Conservation (phyloP, 139 green algal genomes). For the Chlamydomonas sphaeroides region DNA sequence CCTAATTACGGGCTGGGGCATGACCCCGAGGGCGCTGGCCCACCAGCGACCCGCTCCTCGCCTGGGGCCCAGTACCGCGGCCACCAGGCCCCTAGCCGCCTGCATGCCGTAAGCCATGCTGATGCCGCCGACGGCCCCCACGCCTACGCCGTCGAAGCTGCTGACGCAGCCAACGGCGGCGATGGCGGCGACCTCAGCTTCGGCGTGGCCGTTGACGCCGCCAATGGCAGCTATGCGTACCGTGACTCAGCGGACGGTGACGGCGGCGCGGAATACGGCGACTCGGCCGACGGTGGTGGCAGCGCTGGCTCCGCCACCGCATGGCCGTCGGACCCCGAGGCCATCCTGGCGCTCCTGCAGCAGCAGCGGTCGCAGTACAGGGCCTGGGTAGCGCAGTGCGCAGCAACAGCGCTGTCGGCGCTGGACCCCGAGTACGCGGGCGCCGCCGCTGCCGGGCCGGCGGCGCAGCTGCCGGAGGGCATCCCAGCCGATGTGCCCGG, state of each 20-base stretch:
- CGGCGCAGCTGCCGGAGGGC: neutral
- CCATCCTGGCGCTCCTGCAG: neutral
- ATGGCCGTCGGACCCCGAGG: neutral
- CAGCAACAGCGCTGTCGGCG: neutral
- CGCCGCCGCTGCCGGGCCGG: neutral
- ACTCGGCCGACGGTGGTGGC: neutral
- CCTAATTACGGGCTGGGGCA: neutral
- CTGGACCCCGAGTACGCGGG: slow-evolving; percentile 5
- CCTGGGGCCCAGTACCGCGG: too few relatives aligned
- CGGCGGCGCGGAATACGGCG: neutral
- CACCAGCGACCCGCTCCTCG: too few relatives aligned
- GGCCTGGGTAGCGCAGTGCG: slow-evolving; percentile 21
- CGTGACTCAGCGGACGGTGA: neutral
- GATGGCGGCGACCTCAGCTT: neutral
- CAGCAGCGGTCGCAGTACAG: slow-evolving; percentile 31
- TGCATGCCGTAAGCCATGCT: too few relatives aligned
- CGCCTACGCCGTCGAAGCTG: too few relatives aligned
- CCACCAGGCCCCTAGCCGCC: too few relatives aligned
- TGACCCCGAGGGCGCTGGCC: neutral
- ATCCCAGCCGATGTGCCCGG: slow-evolving; percentile 3
- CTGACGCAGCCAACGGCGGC: neutral
- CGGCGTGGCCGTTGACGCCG: neutral
- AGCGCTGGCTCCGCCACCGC: neutral
- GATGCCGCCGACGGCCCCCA: too few relatives aligned
- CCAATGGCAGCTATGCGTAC: too few relatives aligned